Conservation (phyloP, 208 protist genomes). For the Trichomonas vaginalis region DNA sequence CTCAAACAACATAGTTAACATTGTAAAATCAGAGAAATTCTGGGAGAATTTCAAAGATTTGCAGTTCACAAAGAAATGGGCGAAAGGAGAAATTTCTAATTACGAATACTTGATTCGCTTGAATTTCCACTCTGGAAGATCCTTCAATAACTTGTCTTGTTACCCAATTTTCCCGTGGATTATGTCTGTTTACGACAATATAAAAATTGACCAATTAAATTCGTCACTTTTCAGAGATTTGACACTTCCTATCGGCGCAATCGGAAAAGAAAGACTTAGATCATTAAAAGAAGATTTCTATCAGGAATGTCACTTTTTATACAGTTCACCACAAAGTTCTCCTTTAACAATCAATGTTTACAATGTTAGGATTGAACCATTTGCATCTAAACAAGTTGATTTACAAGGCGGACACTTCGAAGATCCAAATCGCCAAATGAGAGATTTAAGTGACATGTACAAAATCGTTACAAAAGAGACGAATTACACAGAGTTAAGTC, state of each 20-base stretch:
- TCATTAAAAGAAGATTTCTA: not conserved
- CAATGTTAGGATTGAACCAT: conserved; percentile 86
- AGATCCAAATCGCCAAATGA: not conserved
- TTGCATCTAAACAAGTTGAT: conserved; percentile 62
- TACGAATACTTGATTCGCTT: not conserved
- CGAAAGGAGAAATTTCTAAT: not conserved
- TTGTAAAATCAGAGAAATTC: not conserved
- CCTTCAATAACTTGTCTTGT: not conserved
- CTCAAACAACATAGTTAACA: not conserved
- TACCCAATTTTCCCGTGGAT: not conserved
- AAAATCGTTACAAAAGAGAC: not conserved
- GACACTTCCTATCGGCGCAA: not conserved
- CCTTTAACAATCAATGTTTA: conserved; percentile 65
- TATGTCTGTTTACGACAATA: not conserved
- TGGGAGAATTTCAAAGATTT: not conserved
- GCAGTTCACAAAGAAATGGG: not conserved
- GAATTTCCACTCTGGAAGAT: not conserved
- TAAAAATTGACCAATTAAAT: not conserved
- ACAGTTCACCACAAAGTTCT: not conserved
- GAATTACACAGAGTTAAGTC: not conserved
- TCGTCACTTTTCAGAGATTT: not conserved
- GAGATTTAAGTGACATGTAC: not conserved
- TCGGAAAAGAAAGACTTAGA: not conserved
- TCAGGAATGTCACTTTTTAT: not conserved
- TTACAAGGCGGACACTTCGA: conserved; percentile 64